Evolutionary conservation across 805 yeast species (phyloP).

Genomic region (Teunomyces aglyptinius): DNA sequence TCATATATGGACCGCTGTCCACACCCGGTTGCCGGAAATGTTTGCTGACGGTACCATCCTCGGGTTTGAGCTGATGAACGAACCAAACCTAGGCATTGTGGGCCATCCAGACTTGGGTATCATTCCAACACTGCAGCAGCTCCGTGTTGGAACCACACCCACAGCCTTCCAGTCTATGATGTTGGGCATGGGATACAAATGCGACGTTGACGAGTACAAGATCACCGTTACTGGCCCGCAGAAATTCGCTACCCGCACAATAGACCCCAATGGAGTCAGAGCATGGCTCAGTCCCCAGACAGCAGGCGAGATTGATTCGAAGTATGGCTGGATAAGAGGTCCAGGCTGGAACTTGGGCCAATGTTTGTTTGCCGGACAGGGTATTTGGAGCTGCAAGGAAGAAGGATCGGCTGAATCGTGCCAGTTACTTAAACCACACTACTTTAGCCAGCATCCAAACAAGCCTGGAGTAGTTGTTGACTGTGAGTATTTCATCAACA

Average conservation of each 20-base stretch:
- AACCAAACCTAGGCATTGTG: constrained; percentile 75
- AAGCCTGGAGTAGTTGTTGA: constrained; percentile 3
- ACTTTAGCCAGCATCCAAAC: constrained; percentile 22
- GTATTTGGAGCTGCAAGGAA: constrained; percentile 62
- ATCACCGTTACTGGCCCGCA: constrained; percentile 77
- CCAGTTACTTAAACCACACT: constrained; percentile 28
- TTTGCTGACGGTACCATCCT: constrained; percentile 48
- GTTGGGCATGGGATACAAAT: constrained; percentile 75
- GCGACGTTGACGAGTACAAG: constrained; percentile 65
- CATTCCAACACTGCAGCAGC: constrained; percentile 60
- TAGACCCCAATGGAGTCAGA: constrained; percentile 64
- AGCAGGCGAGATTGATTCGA: constrained; percentile 45
- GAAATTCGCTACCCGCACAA: constrained; percentile 50
- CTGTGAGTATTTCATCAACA: constrained; percentile 58
- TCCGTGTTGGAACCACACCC: constrained; percentile 80
- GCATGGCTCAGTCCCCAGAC: constrained; percentile 67
- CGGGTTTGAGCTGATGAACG: constrained; percentile 86
- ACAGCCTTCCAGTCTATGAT: constrained; percentile 71
- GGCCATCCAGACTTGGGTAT: constrained; percentile 56
- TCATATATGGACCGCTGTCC: constrained; percentile 32
- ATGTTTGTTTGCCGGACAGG: constrained; percentile 80
- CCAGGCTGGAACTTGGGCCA: constrained; percentile 65
- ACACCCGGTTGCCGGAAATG: constrained; percentile 29
- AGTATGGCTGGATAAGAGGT: constrained; percentile 70
- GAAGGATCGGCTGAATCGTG: constrained; percentile 20